These are phyloP conservation scores for Phoenix roebelenii DNA, from an alignment of 176 grass and related monocot genomes.

Conservation along the genomic window DNA sequence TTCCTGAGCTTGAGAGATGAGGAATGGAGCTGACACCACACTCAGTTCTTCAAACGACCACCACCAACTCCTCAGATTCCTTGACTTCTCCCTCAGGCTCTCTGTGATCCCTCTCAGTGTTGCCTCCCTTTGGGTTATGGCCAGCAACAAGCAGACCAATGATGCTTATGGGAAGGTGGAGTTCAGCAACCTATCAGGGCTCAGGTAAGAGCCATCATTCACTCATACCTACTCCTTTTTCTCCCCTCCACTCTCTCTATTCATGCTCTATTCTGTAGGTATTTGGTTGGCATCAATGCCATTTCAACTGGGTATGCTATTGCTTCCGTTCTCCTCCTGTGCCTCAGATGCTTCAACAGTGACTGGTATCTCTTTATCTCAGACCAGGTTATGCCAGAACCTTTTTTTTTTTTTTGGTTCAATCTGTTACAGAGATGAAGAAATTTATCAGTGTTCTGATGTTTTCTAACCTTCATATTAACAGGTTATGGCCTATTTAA, in stretches of 20 bases:
- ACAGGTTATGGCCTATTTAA: conserved; percentile 60
- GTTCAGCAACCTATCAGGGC: conserved; percentile 59
- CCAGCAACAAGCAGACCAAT: conserved; percentile 52
- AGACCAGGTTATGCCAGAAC: conserved; percentile 50
- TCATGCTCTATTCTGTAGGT: conserved; percentile 21
- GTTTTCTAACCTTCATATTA: neutral
- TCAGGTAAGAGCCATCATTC: conserved; percentile 38
- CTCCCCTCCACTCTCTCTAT: neutral
- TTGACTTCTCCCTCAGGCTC: conserved; percentile 52
- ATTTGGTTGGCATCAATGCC: conserved; percentile 57
- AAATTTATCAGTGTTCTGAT: too few species aligned
- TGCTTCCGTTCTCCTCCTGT: conserved; percentile 38
- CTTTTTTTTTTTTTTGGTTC: too few species aligned
- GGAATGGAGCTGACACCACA: conserved; percentile 1
- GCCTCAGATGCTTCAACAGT: conserved; percentile 15
- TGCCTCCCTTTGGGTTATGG: conserved; percentile 58
- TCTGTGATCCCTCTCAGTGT: conserved; percentile 52
- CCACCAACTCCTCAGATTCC: conserved; percentile 17
- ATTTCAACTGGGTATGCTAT: conserved; percentile 47
- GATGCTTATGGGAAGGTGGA: conserved; percentile 72
- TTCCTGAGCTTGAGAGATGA: conserved; percentile 1
- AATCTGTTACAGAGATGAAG: too few species aligned
- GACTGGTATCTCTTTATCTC: conserved; percentile 57
- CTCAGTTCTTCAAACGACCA: neutral
- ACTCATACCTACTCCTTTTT: neutral